Percentiles rank a stretch among this genome's conserved stretches.
These are phyloP conservation scores for Ophiocordyceps camponoti-floridani DNA, from an alignment of 2,329 filamentous ascomycete genomes.

Conservation along the genomic window DNA sequence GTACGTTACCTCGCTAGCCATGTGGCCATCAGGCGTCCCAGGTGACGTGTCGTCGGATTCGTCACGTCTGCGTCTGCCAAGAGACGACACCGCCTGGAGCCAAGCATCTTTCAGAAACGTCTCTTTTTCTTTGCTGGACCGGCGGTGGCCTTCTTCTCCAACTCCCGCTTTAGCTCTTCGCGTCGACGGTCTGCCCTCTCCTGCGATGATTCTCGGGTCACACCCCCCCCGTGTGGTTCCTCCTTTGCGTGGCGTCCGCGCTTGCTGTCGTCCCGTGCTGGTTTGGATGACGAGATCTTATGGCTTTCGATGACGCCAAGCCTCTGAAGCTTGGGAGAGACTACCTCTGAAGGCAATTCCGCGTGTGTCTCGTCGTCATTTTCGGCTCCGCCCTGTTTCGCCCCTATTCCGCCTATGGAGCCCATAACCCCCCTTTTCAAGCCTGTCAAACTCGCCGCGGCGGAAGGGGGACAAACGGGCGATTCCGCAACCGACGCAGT, in stretches of 20 bases:
- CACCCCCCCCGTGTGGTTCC: slow-evolving; percentile 11
- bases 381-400: neutral
- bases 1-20: neutral
- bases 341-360: neutral
- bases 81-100: neutral
- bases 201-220: slow-evolving; percentile 22
- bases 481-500: slow-evolving; percentile 8
- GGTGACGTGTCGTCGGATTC: neutral
- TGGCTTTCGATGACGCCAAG: slow-evolving; percentile 18
- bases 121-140: slow-evolving; percentile 38
- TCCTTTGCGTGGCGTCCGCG: slow-evolving; percentile 6
- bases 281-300: neutral
- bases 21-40: neutral
- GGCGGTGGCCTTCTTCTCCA: slow-evolving; percentile 28
- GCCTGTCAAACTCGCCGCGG: slow-evolving; percentile 4
- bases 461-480: slow-evolving; percentile 6
- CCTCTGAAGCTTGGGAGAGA: slow-evolving; percentile 6
- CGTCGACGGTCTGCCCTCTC: slow-evolving; percentile 30
- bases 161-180: slow-evolving; percentile 30
- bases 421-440: slow-evolving; percentile 17
- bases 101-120: slow-evolving; percentile 21
- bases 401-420: slow-evolving; percentile 19
- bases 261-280: slow-evolving; percentile 4
- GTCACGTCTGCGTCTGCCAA: neutral
- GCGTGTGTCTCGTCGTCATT: neutral